Evolutionary conservation across 2,329 filamentous ascomycete genomes (phyloP), one percentile per base, ranked within the genome.

Genomic region (Coniosporium tulheliwenetii): DNA sequence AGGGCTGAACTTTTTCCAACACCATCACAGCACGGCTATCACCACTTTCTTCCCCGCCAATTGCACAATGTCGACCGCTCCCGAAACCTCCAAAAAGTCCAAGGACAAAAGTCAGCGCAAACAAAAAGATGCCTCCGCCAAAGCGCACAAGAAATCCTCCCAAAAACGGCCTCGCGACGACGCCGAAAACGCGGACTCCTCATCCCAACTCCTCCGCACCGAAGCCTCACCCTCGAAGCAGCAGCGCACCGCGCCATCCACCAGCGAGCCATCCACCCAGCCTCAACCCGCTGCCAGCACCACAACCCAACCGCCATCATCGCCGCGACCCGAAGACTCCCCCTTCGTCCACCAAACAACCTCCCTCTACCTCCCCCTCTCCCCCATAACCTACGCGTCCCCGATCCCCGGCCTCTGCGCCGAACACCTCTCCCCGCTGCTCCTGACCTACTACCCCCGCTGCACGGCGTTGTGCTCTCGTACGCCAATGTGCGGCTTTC

Each of bases 331-430:
- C 39, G 55, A 62, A 43, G 59, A 55, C 39, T 82, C 81, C 36
- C 82, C 87, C 12, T 89, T 93, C 62, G 77, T 78, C 56, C 74
- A 77, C 26, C 80, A 89, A 53, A 85, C 81, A 15, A 74, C 85
- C 35, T 87, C 87, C 1, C 73, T 94, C 50, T 87, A 84, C 62
- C 71, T 87, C 47, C 75, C 81, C 1, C 68, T 91, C 46, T 81
- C 77, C 46, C 82, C 84, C 9, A 65, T 75, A 33, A 79, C 79
- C 36, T 81, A 84, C 61, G 67, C 73, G 45, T 71, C 76, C 43
- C 81, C 83, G 0, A 63, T 85, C 47, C 77, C 81, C 49, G 80
- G 76, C 43, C 71, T 81, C 45, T 77, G 79, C 54, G 74, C 78
- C 45, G 81, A 87, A 52, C 77, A 87, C 54, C 72, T 91, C 42